Evolutionary conservation across 257 asterid species (phyloP).

Genomic region (Plectranthus barbatus): DNA sequence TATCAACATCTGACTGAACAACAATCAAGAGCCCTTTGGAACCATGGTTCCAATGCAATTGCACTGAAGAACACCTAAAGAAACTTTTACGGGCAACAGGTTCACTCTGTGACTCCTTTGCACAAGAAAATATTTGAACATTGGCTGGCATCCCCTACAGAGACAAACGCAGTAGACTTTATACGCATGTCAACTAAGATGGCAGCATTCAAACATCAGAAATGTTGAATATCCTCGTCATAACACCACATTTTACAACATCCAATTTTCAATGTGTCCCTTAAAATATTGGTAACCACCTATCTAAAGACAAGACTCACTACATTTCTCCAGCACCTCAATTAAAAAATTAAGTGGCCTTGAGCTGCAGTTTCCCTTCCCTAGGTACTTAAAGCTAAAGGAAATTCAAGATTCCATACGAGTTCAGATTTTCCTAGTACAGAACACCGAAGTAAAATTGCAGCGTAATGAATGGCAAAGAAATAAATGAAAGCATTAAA

Average conservation of each 20-base stretch:
- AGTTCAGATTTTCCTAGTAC: not conserved
- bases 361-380: not conserved
- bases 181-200: too few relatives aligned
- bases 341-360: not conserved
- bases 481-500: not conserved
- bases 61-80: constrained; percentile 90
- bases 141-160: constrained; percentile 95
- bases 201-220: not conserved
- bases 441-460: not conserved
- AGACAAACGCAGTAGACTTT: constrained; percentile 14
- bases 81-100: constrained; percentile 85
- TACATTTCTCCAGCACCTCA: not conserved
- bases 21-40: constrained; percentile 81
- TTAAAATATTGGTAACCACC: not conserved
- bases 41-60: constrained; percentile 73
- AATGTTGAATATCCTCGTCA: not conserved
- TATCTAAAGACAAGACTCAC: not conserved
- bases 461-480: not conserved
- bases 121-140: constrained; percentile 75
- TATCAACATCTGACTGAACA: constrained; percentile 97
- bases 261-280: not conserved
- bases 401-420: not conserved
- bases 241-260: not conserved
- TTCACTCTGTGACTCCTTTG: constrained; percentile 68
- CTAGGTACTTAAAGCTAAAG: not conserved